These are phyloP conservation scores for Rhizoclosmatium sp. DNA, from an alignment of 192 early-diverging fungal genomes.

Conservation along the genomic window DNA sequence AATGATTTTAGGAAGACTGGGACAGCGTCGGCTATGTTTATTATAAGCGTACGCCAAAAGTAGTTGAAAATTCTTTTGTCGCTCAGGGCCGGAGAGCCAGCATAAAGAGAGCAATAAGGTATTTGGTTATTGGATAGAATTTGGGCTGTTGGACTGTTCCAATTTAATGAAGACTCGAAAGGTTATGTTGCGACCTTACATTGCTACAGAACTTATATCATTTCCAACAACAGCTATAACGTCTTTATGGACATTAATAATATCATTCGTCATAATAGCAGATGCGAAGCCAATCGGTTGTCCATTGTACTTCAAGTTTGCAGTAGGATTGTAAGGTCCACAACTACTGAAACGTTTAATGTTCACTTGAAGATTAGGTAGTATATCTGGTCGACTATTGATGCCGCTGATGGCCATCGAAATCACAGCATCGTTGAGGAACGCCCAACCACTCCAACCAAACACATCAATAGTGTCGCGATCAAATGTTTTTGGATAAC, in stretches of 20 bases:
- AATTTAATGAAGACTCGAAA: neutral
- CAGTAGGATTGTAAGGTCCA: neutral
- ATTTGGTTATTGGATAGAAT: too few relatives aligned
- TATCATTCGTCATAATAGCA: neutral
- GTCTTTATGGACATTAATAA: neutral
- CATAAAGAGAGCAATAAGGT: too few relatives aligned
- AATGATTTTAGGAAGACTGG: too few relatives aligned
- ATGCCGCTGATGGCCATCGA: neutral
- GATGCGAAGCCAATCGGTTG: neutral
- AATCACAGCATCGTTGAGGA: neutral
- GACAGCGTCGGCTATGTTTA: too few relatives aligned
- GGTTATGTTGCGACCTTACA: neutral
- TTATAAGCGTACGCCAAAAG: neutral
- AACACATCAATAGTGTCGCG: too few relatives aligned
- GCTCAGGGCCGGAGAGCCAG: too few relatives aligned
- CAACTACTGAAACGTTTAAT: slow-evolving; percentile 2
- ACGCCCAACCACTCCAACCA: neutral
- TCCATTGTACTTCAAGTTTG: too few relatives aligned
- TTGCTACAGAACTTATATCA: neutral
- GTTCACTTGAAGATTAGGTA: neutral
- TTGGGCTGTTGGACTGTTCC: too few relatives aligned
- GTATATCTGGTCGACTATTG: neutral
- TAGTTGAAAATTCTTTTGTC: neutral
- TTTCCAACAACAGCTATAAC: slow-evolving; percentile 17
- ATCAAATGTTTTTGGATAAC: neutral